phyloP scores from a whole-genome alignment of 2,329 filamentous ascomycete species.

The Trichoderma harzianum region DNA sequence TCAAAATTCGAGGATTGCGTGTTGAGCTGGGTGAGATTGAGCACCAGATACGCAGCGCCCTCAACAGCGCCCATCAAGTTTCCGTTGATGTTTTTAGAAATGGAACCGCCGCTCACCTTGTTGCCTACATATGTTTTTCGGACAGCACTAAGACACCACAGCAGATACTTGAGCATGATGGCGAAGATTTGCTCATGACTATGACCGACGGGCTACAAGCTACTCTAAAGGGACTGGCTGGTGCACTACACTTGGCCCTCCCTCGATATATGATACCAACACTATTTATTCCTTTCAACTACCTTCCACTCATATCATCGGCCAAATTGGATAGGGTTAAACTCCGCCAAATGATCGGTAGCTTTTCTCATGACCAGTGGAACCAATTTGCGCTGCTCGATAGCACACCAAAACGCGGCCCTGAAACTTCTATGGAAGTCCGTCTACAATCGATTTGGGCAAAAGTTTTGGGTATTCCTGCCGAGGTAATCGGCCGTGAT shows the following conservation, averaged over 20 bases:
- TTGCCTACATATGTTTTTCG: conserved; percentile 7
- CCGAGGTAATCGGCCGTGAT: background rate
- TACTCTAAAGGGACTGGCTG: background rate
- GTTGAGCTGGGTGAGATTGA: conserved; percentile 17
- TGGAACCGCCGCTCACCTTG: background rate
- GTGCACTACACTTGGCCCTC: background rate
- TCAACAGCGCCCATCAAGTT: background rate
- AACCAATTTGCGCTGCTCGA: conserved; percentile 24
- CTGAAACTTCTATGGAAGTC: conserved; percentile 23
- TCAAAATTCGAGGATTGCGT: conserved; percentile 12
- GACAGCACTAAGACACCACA: background rate
- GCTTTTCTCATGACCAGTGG: conserved; percentile 12
- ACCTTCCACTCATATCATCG: background rate
- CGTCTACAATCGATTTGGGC: conserved; percentile 3
- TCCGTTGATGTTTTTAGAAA: conserved; percentile 9
- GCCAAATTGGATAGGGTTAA: conserved; percentile 17
- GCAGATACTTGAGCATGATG: background rate
- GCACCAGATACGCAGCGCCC: conserved; percentile 6
- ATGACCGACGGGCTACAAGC: background rate
- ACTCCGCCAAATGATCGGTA: background rate
- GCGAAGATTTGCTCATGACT: background rate
- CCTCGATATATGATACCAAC: conserved; percentile 13
- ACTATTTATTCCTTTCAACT: background rate
- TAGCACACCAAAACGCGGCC: conserved; percentile 16
- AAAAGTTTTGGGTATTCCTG: background rate